A percentile compares a stretch with the other conserved stretches of the same genome.
Evolutionary conservation across 2,329 filamentous ascomycete species (phyloP).

Genomic region (Myotisia sp.): DNA sequence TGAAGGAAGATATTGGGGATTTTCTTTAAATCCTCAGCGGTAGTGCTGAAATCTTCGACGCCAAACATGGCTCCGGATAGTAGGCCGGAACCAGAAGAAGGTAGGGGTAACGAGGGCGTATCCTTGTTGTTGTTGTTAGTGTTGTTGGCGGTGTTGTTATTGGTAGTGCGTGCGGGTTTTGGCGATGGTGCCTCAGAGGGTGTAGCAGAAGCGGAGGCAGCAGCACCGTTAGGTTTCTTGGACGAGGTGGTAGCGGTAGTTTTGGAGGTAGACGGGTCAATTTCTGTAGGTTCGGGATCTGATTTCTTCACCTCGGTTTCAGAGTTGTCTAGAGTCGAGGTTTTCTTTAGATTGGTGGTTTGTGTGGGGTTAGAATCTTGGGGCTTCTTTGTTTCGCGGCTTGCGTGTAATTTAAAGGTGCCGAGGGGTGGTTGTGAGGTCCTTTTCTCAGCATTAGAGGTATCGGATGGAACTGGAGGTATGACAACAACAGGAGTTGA

Average conservation of each 20-base stretch:
- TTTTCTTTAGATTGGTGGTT: constrained; percentile 17
- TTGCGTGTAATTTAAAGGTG: neutral
- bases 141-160: too few relatives aligned
- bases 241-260: constrained; percentile 10
- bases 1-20: constrained; percentile 71
- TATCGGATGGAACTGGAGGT: neutral
- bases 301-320: too few relatives aligned
- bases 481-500: constrained; percentile 5
- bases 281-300: constrained; percentile 9
- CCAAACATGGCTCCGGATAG: constrained; percentile 49
- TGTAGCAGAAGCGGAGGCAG: constrained; percentile 33
- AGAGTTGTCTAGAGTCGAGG: constrained; percentile 4
- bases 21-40: constrained; percentile 30
- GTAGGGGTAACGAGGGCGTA: constrained; percentile 39
- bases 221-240: constrained; percentile 28
- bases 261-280: constrained; percentile 13
- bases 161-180: constrained; percentile 41
- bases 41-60: constrained; percentile 32
- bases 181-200: constrained; percentile 41
- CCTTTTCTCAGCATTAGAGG: neutral
- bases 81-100: constrained; percentile 46
- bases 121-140: constrained; percentile 33
- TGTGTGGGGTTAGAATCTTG: constrained; percentile 22
- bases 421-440: neutral
- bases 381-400: constrained; percentile 6